Percentiles rank a stretch among this genome's conserved stretches.
Evolutionary conservation across 331 rosid genomes (phyloP).

Genomic region (Saraca asoca): DNA sequence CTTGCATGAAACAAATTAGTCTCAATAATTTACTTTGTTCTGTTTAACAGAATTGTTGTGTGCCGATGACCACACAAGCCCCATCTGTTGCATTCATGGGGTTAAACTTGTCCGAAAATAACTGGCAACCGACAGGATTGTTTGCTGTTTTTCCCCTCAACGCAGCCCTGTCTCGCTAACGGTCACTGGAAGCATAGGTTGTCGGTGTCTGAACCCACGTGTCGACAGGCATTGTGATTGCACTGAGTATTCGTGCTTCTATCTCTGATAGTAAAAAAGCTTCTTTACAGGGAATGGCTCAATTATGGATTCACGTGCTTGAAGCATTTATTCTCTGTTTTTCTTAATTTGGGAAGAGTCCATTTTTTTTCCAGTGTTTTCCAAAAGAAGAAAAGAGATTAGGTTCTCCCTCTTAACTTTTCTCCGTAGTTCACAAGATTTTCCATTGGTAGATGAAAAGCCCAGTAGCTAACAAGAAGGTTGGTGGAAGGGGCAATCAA

Average conservation of each 20-base stretch:
- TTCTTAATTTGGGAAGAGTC: constrained; percentile 57
- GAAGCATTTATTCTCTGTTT: constrained; percentile 49
- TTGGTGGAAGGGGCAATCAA: constrained; percentile 17
- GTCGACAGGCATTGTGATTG: constrained; percentile 24
- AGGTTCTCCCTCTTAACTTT: constrained; percentile 40
- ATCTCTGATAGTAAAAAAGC: constrained; percentile 21
- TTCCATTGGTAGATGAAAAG: background rate
- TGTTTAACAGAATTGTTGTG: no score
- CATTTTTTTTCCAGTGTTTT: constrained; percentile 41
- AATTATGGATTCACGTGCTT: constrained; percentile 46
- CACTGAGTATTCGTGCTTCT: constrained; percentile 44
- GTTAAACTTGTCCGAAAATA: constrained; percentile 34
- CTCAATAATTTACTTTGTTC: no score
- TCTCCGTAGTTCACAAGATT: constrained; percentile 16
- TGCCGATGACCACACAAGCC: background rate
- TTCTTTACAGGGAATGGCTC: background rate
- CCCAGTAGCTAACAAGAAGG: constrained; percentile 5
- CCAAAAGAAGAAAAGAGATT: constrained; percentile 67
- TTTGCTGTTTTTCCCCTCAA: constrained; percentile 37
- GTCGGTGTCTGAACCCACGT: constrained; percentile 45
- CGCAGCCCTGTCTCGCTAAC: constrained; percentile 8
- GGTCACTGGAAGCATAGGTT: constrained; percentile 65
- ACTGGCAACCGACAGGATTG: constrained; percentile 79
- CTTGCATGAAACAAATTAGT: no score
- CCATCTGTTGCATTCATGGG: background rate